Conservation (phyloP, 345 rosid species). For the Pseudoturritis turrita region DNA sequence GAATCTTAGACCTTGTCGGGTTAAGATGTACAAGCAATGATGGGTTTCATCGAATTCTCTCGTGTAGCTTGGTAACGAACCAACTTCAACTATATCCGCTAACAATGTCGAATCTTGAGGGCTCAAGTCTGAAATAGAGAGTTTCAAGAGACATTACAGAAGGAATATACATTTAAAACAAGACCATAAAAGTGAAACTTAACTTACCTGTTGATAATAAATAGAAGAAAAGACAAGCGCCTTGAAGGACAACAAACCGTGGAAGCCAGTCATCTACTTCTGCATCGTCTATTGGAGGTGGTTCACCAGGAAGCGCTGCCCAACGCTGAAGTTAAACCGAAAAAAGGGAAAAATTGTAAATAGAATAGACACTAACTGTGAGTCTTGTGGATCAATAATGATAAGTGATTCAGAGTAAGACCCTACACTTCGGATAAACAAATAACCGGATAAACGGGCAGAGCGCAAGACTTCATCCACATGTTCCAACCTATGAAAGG, state of each 20-base stretch:
- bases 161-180: background rate
- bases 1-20: conserved; percentile 70
- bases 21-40: conserved; percentile 62
- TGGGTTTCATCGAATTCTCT: conserved; percentile 60
- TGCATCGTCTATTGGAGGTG: conserved; percentile 79
- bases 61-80: conserved; percentile 55
- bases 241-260: conserved; percentile 90
- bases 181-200: background rate
- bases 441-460: conserved; percentile 82
- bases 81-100: conserved; percentile 77
- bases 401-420: conserved; percentile 1
- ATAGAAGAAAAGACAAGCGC: conserved; percentile 80
- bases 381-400: conserved; percentile 7
- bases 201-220: conserved; percentile 63
- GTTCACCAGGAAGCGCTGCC: conserved; percentile 95
- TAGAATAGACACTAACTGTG: background rate
- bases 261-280: conserved; percentile 99
- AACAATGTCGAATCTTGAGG: conserved; percentile 90
- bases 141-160: conserved; percentile 3
- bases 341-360: background rate
- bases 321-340: conserved; percentile 57
- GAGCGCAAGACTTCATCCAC: conserved; percentile 87
- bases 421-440: conserved; percentile 72
- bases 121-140: conserved; percentile 66
- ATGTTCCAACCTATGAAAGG: conserved; percentile 66